Conservation (phyloP, 345 rosid species). For the Pistacia integerrima region DNA sequence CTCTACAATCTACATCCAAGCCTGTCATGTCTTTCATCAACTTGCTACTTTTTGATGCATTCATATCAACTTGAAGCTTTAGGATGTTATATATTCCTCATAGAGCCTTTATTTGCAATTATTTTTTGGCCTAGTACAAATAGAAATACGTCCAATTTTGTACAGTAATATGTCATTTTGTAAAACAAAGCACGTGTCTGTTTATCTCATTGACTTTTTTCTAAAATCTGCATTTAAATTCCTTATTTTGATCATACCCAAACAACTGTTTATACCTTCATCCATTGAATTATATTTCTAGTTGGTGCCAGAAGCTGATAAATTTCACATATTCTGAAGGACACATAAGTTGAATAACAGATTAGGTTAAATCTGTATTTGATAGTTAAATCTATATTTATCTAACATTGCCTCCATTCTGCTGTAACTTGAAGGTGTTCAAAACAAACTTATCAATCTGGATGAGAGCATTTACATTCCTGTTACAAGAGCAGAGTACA, state of each 20-base stretch:
- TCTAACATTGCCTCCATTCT: conserved; percentile 19
- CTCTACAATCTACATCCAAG: too few relatives aligned
- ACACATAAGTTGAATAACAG: neutral
- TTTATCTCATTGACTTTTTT: neutral
- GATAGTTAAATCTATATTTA: neutral
- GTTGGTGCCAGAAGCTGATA: neutral
- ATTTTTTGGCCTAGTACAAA: neutral
- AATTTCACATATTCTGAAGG: neutral
- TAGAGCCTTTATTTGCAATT: neutral
- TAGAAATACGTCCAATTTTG: neutral
- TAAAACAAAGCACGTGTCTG: neutral
- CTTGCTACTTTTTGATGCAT: conserved; percentile 9
- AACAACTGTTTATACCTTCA: neutral
- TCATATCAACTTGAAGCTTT: neutral
- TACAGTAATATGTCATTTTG: neutral
- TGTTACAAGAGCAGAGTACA: conserved; percentile 71
- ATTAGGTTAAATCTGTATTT: neutral
- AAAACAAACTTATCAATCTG: conserved; percentile 72
- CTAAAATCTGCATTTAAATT: neutral
- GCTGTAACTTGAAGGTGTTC: conserved; percentile 61
- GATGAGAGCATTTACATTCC: conserved; percentile 89
- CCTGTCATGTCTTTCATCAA: too few relatives aligned
- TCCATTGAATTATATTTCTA: neutral
- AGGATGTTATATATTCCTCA: neutral
- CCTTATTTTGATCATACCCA: neutral